Base-by-base conservation (phyloP, 2,329 filamentous ascomycete genomes). In the Colletotrichum siamense region DNA sequence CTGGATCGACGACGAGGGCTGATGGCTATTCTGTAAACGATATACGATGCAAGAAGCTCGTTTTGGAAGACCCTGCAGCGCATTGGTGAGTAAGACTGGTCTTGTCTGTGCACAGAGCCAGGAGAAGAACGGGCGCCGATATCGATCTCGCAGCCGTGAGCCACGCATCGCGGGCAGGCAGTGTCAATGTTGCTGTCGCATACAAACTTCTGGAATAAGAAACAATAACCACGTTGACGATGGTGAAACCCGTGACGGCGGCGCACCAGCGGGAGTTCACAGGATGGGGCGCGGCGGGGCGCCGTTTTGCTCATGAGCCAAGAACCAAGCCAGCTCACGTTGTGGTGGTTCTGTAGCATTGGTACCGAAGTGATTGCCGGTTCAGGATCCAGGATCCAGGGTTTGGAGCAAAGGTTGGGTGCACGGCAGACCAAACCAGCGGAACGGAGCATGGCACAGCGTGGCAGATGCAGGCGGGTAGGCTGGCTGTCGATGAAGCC, bases 301-400 rank as follows among this genome's bases (percentile, higher is more conserved):
- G 70, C 64, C 57, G 59, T 66, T 67, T 49, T 44, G 22, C 26
- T 59, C 5, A 30, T 49, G 26, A 59, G 44, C 65, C 59, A 44
- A 73, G 44, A 69, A 55, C 8, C 16, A 62, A 65, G 64, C 32
- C 64, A 39, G 44, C 32, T 28, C 57, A 61, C 18, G 22, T 59
- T 65, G 26, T 39, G n/a, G 16, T 30, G 22, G 13, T 36, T 24
- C 55, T 61, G 39, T 15, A 16, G 55, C 34, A 32, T 32, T 34
- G 32, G 30, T 39, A 18, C 34, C 39, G 52, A 62, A 30, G 13
- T 39, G 62, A 32, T 67, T 36, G 39, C 22, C 24, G 39, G 62
- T 39, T 62, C 68, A 71, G 69, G 73, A 73, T 64, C 63, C 67
- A 64, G 55, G 73, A 39, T 44, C 55, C 55, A 57, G 28, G 24